These are phyloP conservation scores for Moesziomyces globuligerus DNA, from an alignment of 1,284 basidiomycete genomes.

Conservation along the genomic window DNA sequence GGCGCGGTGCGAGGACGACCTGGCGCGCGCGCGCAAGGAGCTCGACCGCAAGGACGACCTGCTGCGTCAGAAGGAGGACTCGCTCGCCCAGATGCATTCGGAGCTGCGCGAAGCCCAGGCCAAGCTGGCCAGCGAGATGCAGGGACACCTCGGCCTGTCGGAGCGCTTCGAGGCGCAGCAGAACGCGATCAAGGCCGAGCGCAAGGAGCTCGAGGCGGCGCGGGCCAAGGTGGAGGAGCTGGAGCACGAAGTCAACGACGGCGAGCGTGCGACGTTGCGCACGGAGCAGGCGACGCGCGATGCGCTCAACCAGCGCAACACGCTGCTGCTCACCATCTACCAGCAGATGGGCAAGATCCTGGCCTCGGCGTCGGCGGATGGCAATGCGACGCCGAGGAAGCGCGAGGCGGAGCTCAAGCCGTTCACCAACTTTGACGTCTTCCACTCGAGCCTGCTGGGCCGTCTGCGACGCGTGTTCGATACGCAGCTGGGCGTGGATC, in stretches of 20 bases:
- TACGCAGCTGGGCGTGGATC: constrained; percentile 86
- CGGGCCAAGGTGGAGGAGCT: constrained; percentile 72
- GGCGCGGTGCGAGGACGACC: constrained; percentile 80
- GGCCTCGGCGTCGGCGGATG: constrained; percentile 65
- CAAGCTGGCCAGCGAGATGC: constrained; percentile 60
- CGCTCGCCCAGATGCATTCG: constrained; percentile 72
- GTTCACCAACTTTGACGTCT: constrained; percentile 90
- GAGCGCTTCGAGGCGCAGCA: constrained; percentile 64
- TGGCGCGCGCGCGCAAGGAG: constrained; percentile 78
- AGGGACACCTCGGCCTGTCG: constrained; percentile 51
- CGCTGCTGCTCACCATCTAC: constrained; percentile 87
- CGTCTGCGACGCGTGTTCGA: constrained; percentile 84
- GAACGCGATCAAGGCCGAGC: constrained; percentile 34
- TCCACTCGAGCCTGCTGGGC: constrained; percentile 92
- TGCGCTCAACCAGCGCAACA: constrained; percentile 91
- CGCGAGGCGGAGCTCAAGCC: constrained; percentile 80
- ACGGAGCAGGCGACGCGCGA: constrained; percentile 85
- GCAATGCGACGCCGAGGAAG: constrained; percentile 68
- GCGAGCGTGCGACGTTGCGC: constrained; percentile 78
- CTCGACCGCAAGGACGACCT: constrained; percentile 76
- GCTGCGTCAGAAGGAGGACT: constrained; percentile 76
- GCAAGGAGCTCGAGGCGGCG: constrained; percentile 48
- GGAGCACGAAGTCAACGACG: constrained; percentile 83
- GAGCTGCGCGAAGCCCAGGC: constrained; percentile 56
- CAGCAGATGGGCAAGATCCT: constrained; percentile 95